Evolutionary conservation across 2,329 filamentous ascomycete genomes (phyloP).

Genomic region (Plectosphaerella cucumerina): DNA sequence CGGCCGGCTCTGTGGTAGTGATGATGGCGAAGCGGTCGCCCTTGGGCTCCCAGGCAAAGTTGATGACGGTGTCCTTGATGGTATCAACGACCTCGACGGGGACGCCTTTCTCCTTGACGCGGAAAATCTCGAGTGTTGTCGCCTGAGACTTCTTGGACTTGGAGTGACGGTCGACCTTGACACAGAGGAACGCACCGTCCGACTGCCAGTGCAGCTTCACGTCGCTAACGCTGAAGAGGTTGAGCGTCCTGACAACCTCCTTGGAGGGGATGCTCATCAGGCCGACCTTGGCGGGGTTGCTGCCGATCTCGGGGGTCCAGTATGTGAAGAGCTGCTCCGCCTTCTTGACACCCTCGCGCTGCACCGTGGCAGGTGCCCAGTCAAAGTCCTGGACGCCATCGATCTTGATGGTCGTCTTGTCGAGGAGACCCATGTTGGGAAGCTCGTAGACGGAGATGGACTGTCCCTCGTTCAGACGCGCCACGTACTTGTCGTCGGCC

Average conservation of each 20-base stretch:
- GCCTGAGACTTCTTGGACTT: slow-evolving; percentile 98
- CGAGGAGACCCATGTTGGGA: slow-evolving; percentile 82
- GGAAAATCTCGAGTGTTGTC: slow-evolving; percentile 98
- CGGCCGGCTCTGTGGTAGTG: slow-evolving; percentile 80
- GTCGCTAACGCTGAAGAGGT: slow-evolving; percentile 96
- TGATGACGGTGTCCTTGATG: slow-evolving; percentile 98
- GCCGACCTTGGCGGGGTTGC: slow-evolving; percentile 94
- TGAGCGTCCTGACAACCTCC: slow-evolving; percentile 88
- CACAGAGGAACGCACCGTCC: slow-evolving; percentile 87
- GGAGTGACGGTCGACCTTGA: slow-evolving; percentile 97
- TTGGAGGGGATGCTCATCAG: slow-evolving; percentile 96
- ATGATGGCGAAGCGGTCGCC: slow-evolving; percentile 97
- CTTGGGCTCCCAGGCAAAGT: slow-evolving; percentile 99
- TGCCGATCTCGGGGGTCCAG: slow-evolving; percentile 98
- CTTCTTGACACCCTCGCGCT: slow-evolving; percentile 78
- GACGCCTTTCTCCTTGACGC: slow-evolving; percentile 93
- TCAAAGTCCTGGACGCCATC: slow-evolving; percentile 97
- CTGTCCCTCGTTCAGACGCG: slow-evolving; percentile 80
- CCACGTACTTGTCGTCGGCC: slow-evolving; percentile 93
- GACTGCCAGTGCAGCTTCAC: slow-evolving; percentile 99
- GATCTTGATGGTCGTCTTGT: slow-evolving; percentile 91
- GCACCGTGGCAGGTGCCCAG: slow-evolving; percentile 83
- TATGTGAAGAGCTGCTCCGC: slow-evolving; percentile 97
- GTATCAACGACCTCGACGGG: slow-evolving; percentile 97
- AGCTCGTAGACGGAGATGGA: slow-evolving; percentile 90